Evolutionary conservation across 2,329 filamentous ascomycete species (phyloP), one percentile per base, ranked within the genome.

Genomic region (Xylaria sp.): DNA sequence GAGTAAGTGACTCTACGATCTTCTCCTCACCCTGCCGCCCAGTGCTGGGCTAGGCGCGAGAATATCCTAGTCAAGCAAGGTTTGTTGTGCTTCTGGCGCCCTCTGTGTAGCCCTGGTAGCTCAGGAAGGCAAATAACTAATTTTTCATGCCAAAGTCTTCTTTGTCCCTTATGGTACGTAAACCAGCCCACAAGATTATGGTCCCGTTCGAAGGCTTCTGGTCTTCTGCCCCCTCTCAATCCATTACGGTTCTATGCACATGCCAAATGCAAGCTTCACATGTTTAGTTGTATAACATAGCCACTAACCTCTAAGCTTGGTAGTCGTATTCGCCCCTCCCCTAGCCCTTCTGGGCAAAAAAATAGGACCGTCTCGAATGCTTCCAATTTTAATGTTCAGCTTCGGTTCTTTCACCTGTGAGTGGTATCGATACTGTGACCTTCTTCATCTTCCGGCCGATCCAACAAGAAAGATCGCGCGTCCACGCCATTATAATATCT

Each of bases 271-370:
- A 7, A 27, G 38, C 10, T 58, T 10, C 15, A 20, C 25, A 7
- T 53, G n/a, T 11, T 17, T 15, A 38, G 4, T 15, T 44, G 11
- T 17, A 25, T 17, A 1, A 17, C 22, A 7, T 39, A 3, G 1
- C 27, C 22, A n/a, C 68, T 70, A 45, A 70, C 38, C 4, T 53
- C 2, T 7, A 29, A 31, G 2, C 15, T 13, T n/a, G 3, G 45
- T 54, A 69, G 63, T 92, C 39, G 74, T 93, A 2, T 90, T 89
- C 61, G 90, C 89, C 1, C 89, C 89, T 0, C 87, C 89, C 1
- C 78, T 92, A 17, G 79, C 80, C 58, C 89, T 93, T 79, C 74
- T 91, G 4, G 90, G 90, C 22, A 93, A 93, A 80, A 90, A 86
- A 68, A 90, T 85, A 73, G 89, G 89, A 0, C 87, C 90, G 0